phyloP scores from a whole-genome alignment of 2,329 filamentous ascomycete genomes.

The Neopestalotiopsis sp. region DNA sequence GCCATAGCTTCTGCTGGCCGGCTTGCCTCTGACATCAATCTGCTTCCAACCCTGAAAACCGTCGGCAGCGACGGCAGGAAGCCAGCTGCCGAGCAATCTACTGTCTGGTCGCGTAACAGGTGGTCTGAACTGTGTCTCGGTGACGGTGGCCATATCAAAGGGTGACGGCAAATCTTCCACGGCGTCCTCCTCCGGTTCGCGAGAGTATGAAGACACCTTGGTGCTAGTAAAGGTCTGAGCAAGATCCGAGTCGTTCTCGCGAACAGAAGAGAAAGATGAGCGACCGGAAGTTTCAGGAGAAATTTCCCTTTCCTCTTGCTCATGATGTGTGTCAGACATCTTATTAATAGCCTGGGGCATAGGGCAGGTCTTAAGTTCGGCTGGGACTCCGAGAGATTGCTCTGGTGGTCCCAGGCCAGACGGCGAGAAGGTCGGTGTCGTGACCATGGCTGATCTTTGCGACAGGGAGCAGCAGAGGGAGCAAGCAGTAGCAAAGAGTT shows the following conservation, averaged over 20 bases:
- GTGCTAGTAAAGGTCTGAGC: slow-evolving; percentile 68
- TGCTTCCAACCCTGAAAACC: slow-evolving; percentile 67
- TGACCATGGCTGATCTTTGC: slow-evolving; percentile 27
- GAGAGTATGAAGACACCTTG: slow-evolving; percentile 64
- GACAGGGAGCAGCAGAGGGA: slow-evolving; percentile 4
- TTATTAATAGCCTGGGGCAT: slow-evolving; percentile 26
- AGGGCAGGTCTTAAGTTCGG: slow-evolving; percentile 27
- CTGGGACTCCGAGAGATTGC: slow-evolving; percentile 19
- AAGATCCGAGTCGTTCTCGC: slow-evolving; percentile 62
- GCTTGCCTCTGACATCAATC: slow-evolving; percentile 63
- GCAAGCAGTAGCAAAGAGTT: neutral
- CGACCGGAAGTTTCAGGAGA: slow-evolving; percentile 46
- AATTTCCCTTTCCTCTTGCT: slow-evolving; percentile 25
- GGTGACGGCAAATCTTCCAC: slow-evolving; percentile 56
- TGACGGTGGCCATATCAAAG: slow-evolving; percentile 44
- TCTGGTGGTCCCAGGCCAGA: slow-evolving; percentile 21
- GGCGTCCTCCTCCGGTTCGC: slow-evolving; percentile 51
- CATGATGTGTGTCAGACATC: slow-evolving; percentile 30
- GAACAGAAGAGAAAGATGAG: slow-evolving; percentile 66
- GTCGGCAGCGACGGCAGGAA: slow-evolving; percentile 53
- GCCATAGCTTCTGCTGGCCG: slow-evolving; percentile 65
- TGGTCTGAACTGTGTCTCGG: slow-evolving; percentile 52
- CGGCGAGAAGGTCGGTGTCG: slow-evolving; percentile 23
- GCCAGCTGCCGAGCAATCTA: slow-evolving; percentile 62
- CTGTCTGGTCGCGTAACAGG: slow-evolving; percentile 61